Evolutionary conservation across 176 grass and related monocot species (phyloP), one percentile per base, ranked within the genome.

Genomic region (Aegilops sharonensis): DNA sequence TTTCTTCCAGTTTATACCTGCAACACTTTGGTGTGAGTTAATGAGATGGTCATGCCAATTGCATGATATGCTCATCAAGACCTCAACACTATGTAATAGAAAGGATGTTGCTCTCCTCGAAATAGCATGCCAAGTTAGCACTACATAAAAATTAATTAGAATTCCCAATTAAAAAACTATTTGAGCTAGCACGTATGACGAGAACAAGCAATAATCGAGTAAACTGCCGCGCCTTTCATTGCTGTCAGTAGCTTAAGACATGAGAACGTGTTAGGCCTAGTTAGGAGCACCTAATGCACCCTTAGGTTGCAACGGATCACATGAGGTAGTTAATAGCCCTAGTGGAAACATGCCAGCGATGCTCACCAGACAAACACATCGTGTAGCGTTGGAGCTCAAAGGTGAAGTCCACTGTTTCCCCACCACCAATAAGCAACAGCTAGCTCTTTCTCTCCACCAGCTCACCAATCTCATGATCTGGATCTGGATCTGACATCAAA

Each of bases 291-390:
- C n/a, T 42, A 56, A 60, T 60, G 47, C 52, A 54, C 23, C 56
- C 6, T 78, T 56, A 78, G 14, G 43, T 45, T 62, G 57, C 59
- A 64, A 79, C n/a, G 34, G 35, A 40, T 71, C 35, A 21, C 52
- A 64, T 54, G 50, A 18, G 15, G 50, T 18, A 54, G 50, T 54
- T 54, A 54, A 54, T 18, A 54, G 50, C 50, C 5, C 50, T 54
- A 18, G 50, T 54, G 64, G 23, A 79, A 64, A 79, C 78, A 64
- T 79, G n/a, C 59, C 59, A 79, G 64, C 56, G 24, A 34, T 63
- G 29, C 37, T 65, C 61, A 65, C 35, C 7, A 20, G 36, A 80
- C 29, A 80, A 80, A 64, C 61, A 65, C 8, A 11, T 37, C 21
- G 5, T 80, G 61, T 12, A 45, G 24, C 24, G 37, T 25, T 36